Conservation (phyloP, 2,329 filamentous ascomycete species). For the Xylaria sp. region DNA sequence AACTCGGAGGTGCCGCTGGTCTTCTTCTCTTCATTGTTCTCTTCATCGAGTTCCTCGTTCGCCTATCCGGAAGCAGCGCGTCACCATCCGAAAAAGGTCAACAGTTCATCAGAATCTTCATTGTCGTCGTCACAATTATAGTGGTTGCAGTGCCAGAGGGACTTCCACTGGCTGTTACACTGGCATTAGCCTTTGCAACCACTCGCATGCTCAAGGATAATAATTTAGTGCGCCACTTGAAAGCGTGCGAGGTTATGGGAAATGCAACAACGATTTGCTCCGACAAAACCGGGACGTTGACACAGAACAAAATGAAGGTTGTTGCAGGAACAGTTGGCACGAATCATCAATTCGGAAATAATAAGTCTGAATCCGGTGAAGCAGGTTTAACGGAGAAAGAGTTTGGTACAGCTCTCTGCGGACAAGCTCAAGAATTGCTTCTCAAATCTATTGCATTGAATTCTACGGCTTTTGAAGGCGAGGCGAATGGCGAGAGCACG, state of each 20-base stretch:
- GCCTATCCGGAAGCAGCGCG: constrained; percentile 52
- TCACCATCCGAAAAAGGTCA: constrained; percentile 78
- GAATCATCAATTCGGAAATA: constrained; percentile 58
- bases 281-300: constrained; percentile 71
- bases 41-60: constrained; percentile 82
- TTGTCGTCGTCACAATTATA: constrained; percentile 79
- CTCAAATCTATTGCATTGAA: constrained; percentile 67
- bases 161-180: constrained; percentile 76
- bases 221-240: constrained; percentile 76
- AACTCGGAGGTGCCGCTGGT: constrained; percentile 77
- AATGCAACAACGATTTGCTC: constrained; percentile 75
- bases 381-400: constrained; percentile 52
- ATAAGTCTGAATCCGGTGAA: constrained; percentile 30
- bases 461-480: constrained; percentile 78
- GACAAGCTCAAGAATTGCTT: constrained; percentile 57
- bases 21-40: constrained; percentile 82
- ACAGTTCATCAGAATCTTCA: constrained; percentile 75
- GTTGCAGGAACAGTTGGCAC: constrained; percentile 65
- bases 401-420: constrained; percentile 52
- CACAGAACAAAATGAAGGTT: constrained; percentile 72
- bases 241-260: constrained; percentile 82
- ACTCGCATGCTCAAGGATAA: constrained; percentile 79
- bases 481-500: constrained; percentile 67
- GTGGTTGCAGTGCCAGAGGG: constrained; percentile 82
- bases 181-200: constrained; percentile 77